Conservation (phyloP, 2,329 filamentous ascomycete species). For the Pseudocercospora musae region DNA sequence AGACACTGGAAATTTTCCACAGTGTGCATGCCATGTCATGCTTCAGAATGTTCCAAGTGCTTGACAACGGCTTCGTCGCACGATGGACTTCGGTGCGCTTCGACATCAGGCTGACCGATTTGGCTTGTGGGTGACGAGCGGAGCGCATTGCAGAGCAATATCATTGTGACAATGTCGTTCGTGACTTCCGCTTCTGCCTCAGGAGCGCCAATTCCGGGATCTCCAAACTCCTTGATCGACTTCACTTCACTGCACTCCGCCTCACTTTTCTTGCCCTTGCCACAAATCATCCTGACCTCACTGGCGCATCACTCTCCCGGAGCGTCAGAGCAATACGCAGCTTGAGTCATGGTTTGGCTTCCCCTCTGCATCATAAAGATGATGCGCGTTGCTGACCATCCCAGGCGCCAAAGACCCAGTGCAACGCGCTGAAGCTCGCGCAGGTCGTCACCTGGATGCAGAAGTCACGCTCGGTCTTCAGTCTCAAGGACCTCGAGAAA, state of each 20-base stretch:
- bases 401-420: constrained; percentile 53
- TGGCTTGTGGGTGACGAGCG: no score
- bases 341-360: neutral
- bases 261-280: neutral
- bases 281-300: neutral
- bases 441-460: constrained; percentile 60
- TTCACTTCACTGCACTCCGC: constrained; percentile 3
- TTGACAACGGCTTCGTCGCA: no score
- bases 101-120: no score
- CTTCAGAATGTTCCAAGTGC: no score
- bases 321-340: neutral
- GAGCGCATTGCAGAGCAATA: no score
- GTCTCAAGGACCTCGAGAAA: constrained; percentile 67
- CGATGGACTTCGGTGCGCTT: no score
- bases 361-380: neutral
- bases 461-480: constrained; percentile 59
- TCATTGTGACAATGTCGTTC: no score
- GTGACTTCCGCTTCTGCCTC: neutral
- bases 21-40: no score
- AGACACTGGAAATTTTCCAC: neutral
- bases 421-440: constrained; percentile 57
- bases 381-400: neutral
- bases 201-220: neutral
- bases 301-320: neutral
- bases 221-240: neutral